Conservation (phyloP, 257 asterid genomes). For the Solanum clarkiae region DNA sequence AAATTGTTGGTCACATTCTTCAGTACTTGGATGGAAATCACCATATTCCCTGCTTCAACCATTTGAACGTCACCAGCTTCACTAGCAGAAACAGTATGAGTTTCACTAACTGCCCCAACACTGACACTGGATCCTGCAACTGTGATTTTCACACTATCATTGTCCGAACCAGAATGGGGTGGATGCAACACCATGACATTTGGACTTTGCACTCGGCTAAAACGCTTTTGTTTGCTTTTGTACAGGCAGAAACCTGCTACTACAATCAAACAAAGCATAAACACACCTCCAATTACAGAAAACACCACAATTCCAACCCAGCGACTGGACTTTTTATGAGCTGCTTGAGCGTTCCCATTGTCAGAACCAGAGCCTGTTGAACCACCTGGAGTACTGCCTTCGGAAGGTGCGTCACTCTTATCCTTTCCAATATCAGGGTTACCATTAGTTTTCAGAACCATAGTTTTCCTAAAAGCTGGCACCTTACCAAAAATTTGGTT, state of each 20-base stretch:
- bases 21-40: slow-evolving; percentile 81
- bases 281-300: slow-evolving; percentile 40
- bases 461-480: slow-evolving; percentile 48
- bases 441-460: slow-evolving; percentile 41
- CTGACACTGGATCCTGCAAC: slow-evolving; percentile 80
- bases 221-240: slow-evolving; percentile 53
- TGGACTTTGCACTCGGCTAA: slow-evolving; percentile 77
- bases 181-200: slow-evolving; percentile 71
- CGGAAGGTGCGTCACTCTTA: slow-evolving; percentile 11
- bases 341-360: not conserved
- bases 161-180: slow-evolving; percentile 72
- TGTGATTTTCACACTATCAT: slow-evolving; percentile 68
- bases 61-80: slow-evolving; percentile 58
- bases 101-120: slow-evolving; percentile 46
- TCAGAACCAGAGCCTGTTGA: slow-evolving; percentile 11
- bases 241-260: slow-evolving; percentile 51
- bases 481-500: slow-evolving; percentile 61
- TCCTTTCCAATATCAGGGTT: slow-evolving; percentile 75
- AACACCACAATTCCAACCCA: slow-evolving; percentile 37
- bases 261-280: slow-evolving; percentile 48
- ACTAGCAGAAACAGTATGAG: slow-evolving; percentile 36
- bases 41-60: slow-evolving; percentile 91
- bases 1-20: slow-evolving; percentile 70
- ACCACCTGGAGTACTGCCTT: slow-evolving; percentile 14
- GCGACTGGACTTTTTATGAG: slow-evolving; percentile 20